Base-by-base conservation (phyloP, 129 eudicot genomes). In the Chrysanthemum makinoi region DNA sequence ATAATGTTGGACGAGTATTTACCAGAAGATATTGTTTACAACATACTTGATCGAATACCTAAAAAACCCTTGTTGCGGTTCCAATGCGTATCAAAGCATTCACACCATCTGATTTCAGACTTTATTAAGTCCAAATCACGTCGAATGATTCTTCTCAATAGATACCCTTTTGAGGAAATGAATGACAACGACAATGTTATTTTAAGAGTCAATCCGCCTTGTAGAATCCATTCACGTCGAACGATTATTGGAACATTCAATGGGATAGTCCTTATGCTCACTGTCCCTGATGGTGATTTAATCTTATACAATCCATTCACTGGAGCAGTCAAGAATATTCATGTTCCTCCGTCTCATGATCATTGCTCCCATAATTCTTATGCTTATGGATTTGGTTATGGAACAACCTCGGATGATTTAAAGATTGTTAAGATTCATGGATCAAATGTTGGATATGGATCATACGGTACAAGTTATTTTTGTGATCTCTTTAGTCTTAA, bases 301-400 rank as follows among this genome's bases (percentile, higher is more conserved):
- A 6, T 68, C 9, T 30, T 51, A 15, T 68, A 68, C 72, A 51
- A 68, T 39, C 48, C 35, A 11, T 30, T 68, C 28, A 15, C 33
- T 2, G 49, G 62, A 52, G 62, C 20, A 9, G 52, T 48, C 46
- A 67, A 24, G 1, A 49, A 28, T 12, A 1, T 67, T 52, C 50
- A 16, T 68, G 2, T 52, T 53, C 4, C 62, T 10, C 28, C 16
- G 0, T 51, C 16, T 12, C 22, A n/a, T 53, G 28, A 1, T 17
- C 3, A 58, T 58, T 0, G 30, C 33, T 19, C 39, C 12, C 6
- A 0, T 14, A 5, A 58, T 58, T 13, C 2, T 9, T 28, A 15
- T 11, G 47, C 19, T 10, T 69, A 53, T 18, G 74, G 64, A 54
- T 53, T 69, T 4, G 63, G 73, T 17, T 50, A 53, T 39, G 64